phyloP scores from a whole-genome alignment of 1,284 basidiomycete genomes.

The Bjerkandera adusta region DNA sequence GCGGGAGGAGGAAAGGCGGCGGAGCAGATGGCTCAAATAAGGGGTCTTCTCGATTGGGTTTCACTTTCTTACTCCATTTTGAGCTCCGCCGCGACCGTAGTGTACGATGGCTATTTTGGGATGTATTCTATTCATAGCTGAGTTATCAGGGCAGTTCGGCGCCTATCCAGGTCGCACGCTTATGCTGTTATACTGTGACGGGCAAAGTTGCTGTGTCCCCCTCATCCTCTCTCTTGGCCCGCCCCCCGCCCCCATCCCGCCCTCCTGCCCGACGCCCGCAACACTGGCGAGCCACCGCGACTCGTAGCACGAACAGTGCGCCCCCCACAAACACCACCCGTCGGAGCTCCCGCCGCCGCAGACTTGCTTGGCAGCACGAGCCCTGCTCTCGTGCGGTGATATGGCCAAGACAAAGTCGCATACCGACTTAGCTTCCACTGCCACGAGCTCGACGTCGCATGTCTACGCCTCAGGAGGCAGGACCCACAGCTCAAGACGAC shows the following conservation, averaged over 20 bases:
- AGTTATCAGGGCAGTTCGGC: constrained; percentile 7
- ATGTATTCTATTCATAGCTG: constrained; percentile 11
- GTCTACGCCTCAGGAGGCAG: constrained; percentile 1
- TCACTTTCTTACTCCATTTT: constrained; percentile 2
- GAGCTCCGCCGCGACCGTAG: too few relatives aligned
- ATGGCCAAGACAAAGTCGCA: constrained; percentile 28
- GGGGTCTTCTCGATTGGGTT: background rate
- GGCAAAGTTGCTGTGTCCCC: background rate
- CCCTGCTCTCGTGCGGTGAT: constrained; percentile 14
- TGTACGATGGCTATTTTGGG: constrained; percentile 13
- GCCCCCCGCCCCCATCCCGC: constrained; percentile 5
- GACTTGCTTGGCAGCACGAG: constrained; percentile 19
- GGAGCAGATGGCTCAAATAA: constrained; percentile 35
- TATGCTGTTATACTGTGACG: constrained; percentile 9
- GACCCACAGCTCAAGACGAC: background rate
- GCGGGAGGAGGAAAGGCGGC: constrained; percentile 52
- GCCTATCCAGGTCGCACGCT: constrained; percentile 4
- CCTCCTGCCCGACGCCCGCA: constrained; percentile 9
- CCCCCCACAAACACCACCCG: too few relatives aligned
- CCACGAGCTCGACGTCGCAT: constrained; percentile 13
- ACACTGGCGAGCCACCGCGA: constrained; percentile 5
- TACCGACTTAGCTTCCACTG: constrained; percentile 9
- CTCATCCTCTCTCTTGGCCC: constrained; percentile 13
- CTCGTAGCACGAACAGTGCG: too few relatives aligned
- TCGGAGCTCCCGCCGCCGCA: constrained; percentile 15